These are phyloP conservation scores for Salix exigua DNA, from an alignment of 345 rosid species.

Conservation along the genomic window DNA sequence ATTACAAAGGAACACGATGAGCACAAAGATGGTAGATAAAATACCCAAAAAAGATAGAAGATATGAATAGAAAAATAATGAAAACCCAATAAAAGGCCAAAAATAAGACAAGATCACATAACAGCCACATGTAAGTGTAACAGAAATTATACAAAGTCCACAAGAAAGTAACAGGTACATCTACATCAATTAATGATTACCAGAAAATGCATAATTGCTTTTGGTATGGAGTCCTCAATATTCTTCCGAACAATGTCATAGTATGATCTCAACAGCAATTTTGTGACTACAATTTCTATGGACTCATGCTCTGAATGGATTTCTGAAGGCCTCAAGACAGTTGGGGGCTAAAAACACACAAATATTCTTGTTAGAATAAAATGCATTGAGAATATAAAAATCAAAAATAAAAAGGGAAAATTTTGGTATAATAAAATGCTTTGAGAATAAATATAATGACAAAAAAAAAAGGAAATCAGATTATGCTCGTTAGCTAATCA, in stretches of 20 bases:
- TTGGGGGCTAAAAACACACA: constrained; percentile 66
- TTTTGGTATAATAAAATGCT: not conserved
- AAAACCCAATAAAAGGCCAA: not conserved
- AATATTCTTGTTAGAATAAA: not conserved
- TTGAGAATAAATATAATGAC: too few species aligned
- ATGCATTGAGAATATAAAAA: not conserved
- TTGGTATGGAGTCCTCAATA: constrained; percentile 80
- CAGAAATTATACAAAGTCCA: not conserved
- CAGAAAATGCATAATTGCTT: constrained; percentile 98
- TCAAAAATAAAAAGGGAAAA: not conserved
- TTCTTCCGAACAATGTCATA: constrained; percentile 95
- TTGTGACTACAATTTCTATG: constrained; percentile 71
- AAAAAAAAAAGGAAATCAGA: too few species aligned
- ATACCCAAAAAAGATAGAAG: not conserved
- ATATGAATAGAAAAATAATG: not conserved
- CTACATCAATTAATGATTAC: constrained; percentile 29
- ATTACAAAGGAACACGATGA: not conserved
- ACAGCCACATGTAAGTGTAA: not conserved
- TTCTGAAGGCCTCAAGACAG: constrained; percentile 78
- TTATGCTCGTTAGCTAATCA: not conserved
- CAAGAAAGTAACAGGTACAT: not conserved
- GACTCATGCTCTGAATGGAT: constrained; percentile 80
- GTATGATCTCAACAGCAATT: constrained; percentile 79
- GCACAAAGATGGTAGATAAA: not conserved
- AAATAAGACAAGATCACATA: not conserved